Evolutionary conservation across 768 basidiomycete genomes (phyloP), one percentile per base, ranked within the genome.

Genomic region (Filobasidium wieringae): DNA sequence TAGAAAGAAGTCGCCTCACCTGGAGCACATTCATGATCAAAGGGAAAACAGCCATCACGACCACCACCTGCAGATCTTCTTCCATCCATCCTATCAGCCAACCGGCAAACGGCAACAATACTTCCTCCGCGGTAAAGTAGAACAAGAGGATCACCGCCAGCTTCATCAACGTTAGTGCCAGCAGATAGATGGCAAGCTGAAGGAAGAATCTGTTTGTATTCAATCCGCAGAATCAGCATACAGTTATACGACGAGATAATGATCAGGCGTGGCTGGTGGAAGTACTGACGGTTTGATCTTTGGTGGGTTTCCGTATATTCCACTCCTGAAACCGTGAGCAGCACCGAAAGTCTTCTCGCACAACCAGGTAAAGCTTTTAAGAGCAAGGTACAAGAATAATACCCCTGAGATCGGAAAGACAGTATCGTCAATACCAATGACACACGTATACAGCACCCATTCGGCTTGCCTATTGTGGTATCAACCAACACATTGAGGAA

Each of bases 401-500:
- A 96, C 85, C 59, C 93, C 90, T 89, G 69, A 37, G 45, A 63
- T 50, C 51, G 11, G 40, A 9, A 26, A 26, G 19, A n/a, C 49
- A 12, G 47, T 11, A n/a, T n/a, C n/a, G n/a, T n/a, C n/a, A n/a
- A n/a, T 33, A 43, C 4, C 36, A 41, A 4, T 9, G 5, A 8
- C 5, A 52, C 19, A 4, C 36, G 7, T 26, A 32, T 37, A 7
- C 5, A 17, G 3, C 30, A 33, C 17, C 14, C 19, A 22, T 11
- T 27, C 27, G 31, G 66, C 84, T 68, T 63, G 87, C 90, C 93
- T 55, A 92, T 78, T 1, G 89, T 91, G 17, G 88, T 90, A 74
- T 97, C 93, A 57, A 96, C 77, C 27, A 93, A 77, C 50, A 97
- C 85, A 66, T 96, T 91, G 41, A 95, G 81, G 69, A 95, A 92